These are phyloP conservation scores for Mucor irregularis DNA, from an alignment of 371 early-diverging fungal species.

Conservation along the genomic window DNA sequence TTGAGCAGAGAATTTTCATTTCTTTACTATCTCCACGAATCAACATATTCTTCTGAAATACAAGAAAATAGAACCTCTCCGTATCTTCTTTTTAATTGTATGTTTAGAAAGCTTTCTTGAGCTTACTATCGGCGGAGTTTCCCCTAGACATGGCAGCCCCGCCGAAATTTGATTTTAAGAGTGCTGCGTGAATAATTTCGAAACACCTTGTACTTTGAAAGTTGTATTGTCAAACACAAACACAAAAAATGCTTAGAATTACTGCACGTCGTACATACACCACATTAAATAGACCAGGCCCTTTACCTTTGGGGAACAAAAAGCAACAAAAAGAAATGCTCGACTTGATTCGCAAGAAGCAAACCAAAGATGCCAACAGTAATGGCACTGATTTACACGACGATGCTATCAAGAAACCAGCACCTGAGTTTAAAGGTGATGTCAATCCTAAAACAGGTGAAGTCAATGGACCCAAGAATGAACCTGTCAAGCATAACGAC, in stretches of 20 bases:
- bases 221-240: too few species aligned
- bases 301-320: constrained; percentile 74
- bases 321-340: constrained; percentile 77
- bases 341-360: constrained; percentile 57
- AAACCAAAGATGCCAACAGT: constrained; percentile 30
- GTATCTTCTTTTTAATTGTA: too few species aligned
- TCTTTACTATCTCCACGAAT: too few species aligned
- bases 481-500: constrained; percentile 86
- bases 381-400: constrained; percentile 53
- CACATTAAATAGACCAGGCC: constrained; percentile 59
- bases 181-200: too few species aligned
- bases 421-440: constrained; percentile 71
- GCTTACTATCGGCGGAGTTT: too few species aligned
- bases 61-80: too few species aligned
- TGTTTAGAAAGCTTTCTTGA: too few species aligned
- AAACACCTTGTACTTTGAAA: too few species aligned
- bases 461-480: constrained; percentile 66
- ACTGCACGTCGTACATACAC: constrained; percentile 29
- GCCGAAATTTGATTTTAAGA: too few species aligned
- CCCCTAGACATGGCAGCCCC: too few species aligned
- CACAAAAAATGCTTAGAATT: constrained; percentile 24
- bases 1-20: too few species aligned
- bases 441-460: constrained; percentile 83
- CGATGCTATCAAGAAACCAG: constrained; percentile 55
- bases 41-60: too few species aligned